Base-by-base conservation (phyloP, 306 rosid species). In the Fagus crenata region DNA sequence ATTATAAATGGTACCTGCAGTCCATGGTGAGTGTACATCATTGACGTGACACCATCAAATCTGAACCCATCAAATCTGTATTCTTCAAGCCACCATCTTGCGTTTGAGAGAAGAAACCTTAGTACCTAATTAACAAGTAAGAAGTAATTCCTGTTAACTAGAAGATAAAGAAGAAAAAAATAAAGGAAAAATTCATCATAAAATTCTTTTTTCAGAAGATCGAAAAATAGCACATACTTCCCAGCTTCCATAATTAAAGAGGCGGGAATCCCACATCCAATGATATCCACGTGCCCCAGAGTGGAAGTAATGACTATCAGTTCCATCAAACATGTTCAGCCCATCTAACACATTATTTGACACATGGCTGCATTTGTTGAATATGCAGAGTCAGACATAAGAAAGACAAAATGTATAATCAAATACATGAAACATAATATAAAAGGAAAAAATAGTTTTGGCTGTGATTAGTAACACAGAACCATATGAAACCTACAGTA, bases 191-290 rank as follows among this genome's bases (percentile, higher is more conserved):
- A 53, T 53, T 8, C 53, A 55, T 53, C 78, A 72, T 11, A 73
- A 61, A 67, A 55, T 55, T n/a, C 69, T 13, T 72, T 22, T 31
- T 59, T 12, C 22, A 28, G 76, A 67, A 72, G 72, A 49, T 71
- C 43, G 22, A 28, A 69, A 68, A 76, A 81, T 69, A 76, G 68
- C 63, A 75, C 93, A 69, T 89, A 96, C 99, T 91, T 96, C 99
- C 99, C 99, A 96, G 86, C 93, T 92, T 89, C 98, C 99, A 82
- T 96, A 96, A 83, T 96, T 96, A 75, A 96, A 96, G 87, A 96
- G 96, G 75, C 99, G 99, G 87, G 99, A 96, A 75, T 96, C 99
- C 99, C 99, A 96, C 96, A 96, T 89, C 99, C 99, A 96, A 80
- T 96, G 99, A 87, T 96, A 89, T 78, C 99, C 99, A 33, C 96